Percentiles rank a stretch among this genome's conserved stretches.
phyloP scores from a whole-genome alignment of 1,139 yeast species.

The Geotrichum candidum region DNA sequence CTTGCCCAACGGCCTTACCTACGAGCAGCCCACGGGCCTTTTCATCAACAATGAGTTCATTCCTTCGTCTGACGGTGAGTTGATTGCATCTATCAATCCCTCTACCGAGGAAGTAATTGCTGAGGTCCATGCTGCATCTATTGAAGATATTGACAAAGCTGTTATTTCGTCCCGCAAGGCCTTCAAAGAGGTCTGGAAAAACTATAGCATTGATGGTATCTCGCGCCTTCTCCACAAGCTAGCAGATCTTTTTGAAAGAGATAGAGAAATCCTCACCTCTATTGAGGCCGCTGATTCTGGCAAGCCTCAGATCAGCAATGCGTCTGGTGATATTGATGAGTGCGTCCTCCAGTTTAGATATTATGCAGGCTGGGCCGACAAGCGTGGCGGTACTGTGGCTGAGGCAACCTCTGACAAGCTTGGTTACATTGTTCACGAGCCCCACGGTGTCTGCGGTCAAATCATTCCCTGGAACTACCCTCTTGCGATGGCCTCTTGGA shows the following conservation, averaged over 20 bases:
- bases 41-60: slow-evolving; percentile 71
- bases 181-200: slow-evolving; percentile 43
- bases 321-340: slow-evolving; percentile 44
- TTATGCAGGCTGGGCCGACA: slow-evolving; percentile 87
- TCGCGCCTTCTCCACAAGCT: slow-evolving; percentile 46
- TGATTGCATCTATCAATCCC: slow-evolving; percentile 57
- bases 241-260: slow-evolving; percentile 47
- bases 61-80: slow-evolving; percentile 44
- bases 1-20: slow-evolving; percentile 51
- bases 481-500: slow-evolving; percentile 75
- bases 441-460: slow-evolving; percentile 75
- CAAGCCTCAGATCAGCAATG: slow-evolving; percentile 42
- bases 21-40: slow-evolving; percentile 68
- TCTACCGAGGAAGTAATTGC: slow-evolving; percentile 63
- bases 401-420: slow-evolving; percentile 59
- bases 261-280: slow-evolving; percentile 47
- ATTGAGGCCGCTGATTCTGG: slow-evolving; percentile 63
- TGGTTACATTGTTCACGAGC: slow-evolving; percentile 77
- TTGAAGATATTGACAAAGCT: slow-evolving; percentile 68
- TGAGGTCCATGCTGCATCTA: slow-evolving; percentile 59
- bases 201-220: slow-evolving; percentile 44
- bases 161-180: slow-evolving; percentile 69
- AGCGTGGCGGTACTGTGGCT: slow-evolving; percentile 66
- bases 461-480: slow-evolving; percentile 89
- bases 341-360: slow-evolving; percentile 57